phyloP scores from a whole-genome alignment of 164 flowering plant genomes.

The Vitis labrusca region DNA sequence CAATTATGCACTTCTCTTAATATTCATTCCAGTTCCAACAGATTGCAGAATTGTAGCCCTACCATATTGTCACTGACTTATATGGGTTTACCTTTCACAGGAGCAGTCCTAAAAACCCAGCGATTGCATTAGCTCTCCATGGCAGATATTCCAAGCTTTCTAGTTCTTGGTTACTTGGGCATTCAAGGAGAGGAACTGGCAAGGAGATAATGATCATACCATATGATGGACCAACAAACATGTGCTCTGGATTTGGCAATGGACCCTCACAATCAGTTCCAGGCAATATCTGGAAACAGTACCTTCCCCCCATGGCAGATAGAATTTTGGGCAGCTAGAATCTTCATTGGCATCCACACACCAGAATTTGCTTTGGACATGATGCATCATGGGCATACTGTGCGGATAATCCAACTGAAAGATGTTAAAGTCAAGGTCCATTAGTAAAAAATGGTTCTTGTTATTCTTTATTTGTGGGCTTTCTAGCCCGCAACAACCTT shows the following conservation, averaged over 20 bases:
- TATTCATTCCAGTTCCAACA: too few species aligned
- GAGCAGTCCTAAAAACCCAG: constrained; percentile 17
- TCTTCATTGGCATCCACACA: too few species aligned
- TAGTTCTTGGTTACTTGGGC: constrained; percentile 21
- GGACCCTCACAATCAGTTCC: not conserved
- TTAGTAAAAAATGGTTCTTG: too few species aligned
- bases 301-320: constrained; percentile 22
- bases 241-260: constrained; percentile 12
- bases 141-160: constrained; percentile 28
- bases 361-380: too few species aligned
- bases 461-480: too few species aligned
- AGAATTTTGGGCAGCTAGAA: constrained; percentile 20
- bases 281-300: constrained; percentile 22
- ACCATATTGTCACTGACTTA: too few species aligned
- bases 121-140: constrained; percentile 28
- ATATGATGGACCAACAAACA: constrained; percentile 25
- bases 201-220: constrained; percentile 5
- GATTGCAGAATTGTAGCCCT: too few species aligned
- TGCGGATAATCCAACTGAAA: too few species aligned
- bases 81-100: constrained; percentile 2
- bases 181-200: not conserved
- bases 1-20: too few species aligned
- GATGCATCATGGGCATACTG: too few species aligned
- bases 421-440: too few species aligned
- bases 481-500: too few species aligned